Percentiles rank a stretch among this genome's conserved stretches.
Evolutionary conservation across 257 asterid genomes (phyloP).

Genomic region (Pogostemon cablin): DNA sequence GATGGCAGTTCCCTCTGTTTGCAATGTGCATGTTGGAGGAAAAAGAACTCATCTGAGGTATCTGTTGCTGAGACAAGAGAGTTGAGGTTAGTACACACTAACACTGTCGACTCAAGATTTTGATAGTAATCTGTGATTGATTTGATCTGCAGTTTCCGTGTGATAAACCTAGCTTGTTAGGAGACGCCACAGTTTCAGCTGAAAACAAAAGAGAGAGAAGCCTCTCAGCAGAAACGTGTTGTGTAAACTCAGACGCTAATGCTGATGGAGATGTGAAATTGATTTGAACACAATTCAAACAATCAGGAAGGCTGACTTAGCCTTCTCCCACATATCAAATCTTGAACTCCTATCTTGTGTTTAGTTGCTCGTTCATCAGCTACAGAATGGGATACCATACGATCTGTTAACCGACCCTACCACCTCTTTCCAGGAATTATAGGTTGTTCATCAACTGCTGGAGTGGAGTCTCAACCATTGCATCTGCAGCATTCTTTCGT

Average conservation of each 20-base stretch:
- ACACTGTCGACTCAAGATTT: neutral
- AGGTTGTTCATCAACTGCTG: too few species aligned
- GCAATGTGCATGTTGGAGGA: slow-evolving; percentile 52
- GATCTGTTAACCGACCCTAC: neutral
- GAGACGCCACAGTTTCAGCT: slow-evolving; percentile 23
- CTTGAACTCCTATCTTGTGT: neutral
- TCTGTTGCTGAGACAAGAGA: slow-evolving; percentile 49
- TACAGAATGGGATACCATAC: neutral
- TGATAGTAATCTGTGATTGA: neutral
- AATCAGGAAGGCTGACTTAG: slow-evolving; percentile 31
- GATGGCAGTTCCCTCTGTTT: slow-evolving; percentile 49
- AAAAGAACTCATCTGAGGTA: slow-evolving; percentile 46
- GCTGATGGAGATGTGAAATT: slow-evolving; percentile 24
- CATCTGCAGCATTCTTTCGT: neutral
- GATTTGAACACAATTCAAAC: slow-evolving; percentile 42
- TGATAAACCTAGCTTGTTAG: slow-evolving; percentile 26
- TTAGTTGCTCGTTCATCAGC: neutral
- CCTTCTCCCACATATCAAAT: slow-evolving; percentile 12
- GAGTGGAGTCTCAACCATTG: neutral
- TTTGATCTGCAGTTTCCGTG: slow-evolving; percentile 43
- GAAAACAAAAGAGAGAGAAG: slow-evolving; percentile 34
- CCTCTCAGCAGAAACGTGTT: slow-evolving; percentile 18
- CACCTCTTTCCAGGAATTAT: too few species aligned
- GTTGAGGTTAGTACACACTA: slow-evolving; percentile 35
- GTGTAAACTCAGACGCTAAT: slow-evolving; percentile 21